These are phyloP conservation scores for Globisporangium nunn DNA, from an alignment of 352 stramenopile species.

Conservation along the genomic window DNA sequence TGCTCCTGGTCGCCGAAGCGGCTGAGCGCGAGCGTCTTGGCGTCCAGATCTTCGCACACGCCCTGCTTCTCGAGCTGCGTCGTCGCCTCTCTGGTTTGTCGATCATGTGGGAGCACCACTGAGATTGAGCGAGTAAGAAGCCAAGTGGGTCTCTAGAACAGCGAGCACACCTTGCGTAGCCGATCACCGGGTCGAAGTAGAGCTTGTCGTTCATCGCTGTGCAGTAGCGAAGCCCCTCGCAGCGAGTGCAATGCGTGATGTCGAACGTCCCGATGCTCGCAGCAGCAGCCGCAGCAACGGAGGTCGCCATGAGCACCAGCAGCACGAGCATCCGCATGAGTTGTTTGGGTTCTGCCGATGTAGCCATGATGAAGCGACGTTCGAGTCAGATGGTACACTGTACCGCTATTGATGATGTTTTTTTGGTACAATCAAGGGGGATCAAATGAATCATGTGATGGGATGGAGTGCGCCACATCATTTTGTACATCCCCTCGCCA, in stretches of 20 bases:
- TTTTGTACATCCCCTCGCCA: too few species aligned
- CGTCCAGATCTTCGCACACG: slow-evolving; percentile 65
- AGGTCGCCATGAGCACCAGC: not conserved
- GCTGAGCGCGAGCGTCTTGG: slow-evolving; percentile 45
- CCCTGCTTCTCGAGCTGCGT: slow-evolving; percentile 63
- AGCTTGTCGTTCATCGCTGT: slow-evolving; percentile 59
- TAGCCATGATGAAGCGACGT: too few species aligned
- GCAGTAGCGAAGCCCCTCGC: slow-evolving; percentile 49
- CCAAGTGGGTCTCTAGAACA: too few species aligned
- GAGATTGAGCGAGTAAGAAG: too few species aligned
- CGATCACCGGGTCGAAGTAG: slow-evolving; percentile 55
- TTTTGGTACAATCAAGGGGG: too few species aligned
- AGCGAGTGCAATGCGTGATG: slow-evolving; percentile 36
- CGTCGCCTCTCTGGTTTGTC: slow-evolving; percentile 28
- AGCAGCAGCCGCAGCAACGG: not conserved
- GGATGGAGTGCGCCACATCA: too few species aligned
- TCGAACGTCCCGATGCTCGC: slow-evolving; percentile 27
- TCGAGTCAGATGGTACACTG: not conserved
- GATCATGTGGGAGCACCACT: not conserved
- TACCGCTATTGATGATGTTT: too few species aligned
- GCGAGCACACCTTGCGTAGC: slow-evolving; percentile 43
- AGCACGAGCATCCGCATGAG: slow-evolving; percentile 13
- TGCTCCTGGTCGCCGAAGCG: slow-evolving; percentile 50
- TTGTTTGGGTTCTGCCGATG: too few species aligned
- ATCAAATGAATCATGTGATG: too few species aligned